phyloP scores from a whole-genome alignment of 495 filamentous ascomycete genomes.

The Xylaria intraflava region DNA sequence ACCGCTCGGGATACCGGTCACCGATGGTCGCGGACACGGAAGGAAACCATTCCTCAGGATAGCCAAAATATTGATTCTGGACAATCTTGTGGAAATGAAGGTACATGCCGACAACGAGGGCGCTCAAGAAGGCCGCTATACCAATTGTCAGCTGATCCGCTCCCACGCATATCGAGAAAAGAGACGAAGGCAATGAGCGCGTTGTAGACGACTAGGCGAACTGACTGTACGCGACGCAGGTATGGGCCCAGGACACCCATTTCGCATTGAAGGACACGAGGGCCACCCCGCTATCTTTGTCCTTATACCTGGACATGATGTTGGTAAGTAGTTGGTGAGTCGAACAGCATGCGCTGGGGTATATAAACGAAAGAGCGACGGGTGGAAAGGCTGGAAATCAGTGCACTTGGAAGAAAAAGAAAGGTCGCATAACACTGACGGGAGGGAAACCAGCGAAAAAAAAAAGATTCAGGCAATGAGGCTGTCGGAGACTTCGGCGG shows the following conservation, averaged over 20 bases:
- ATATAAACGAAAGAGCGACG: background rate
- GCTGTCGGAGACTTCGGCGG: constrained; percentile 12
- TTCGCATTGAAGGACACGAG: constrained; percentile 77
- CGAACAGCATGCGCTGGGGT: constrained; percentile 1
- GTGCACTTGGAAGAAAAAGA: background rate
- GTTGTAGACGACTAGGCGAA: background rate
- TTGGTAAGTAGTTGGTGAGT: constrained; percentile 28
- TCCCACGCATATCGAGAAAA: background rate
- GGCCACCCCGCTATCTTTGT: constrained; percentile 64
- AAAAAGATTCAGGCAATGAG: background rate
- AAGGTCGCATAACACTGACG: background rate
- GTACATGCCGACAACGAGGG: constrained; percentile 73
- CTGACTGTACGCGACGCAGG: constrained; percentile 69
- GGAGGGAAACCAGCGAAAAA: background rate
- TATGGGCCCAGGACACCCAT: constrained; percentile 90
- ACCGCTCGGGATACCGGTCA: constrained; percentile 93
- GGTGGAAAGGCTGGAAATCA: background rate
- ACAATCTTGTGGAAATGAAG: constrained; percentile 97
- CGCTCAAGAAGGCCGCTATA: constrained; percentile 80
- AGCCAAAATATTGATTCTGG: constrained; percentile 93
- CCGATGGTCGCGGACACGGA: constrained; percentile 99
- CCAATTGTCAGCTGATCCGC: background rate
- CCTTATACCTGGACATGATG: constrained; percentile 75
- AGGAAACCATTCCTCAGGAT: constrained; percentile 98
- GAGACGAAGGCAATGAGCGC: background rate